A percentile compares a stretch with the other conserved stretches of the same genome.
Conservation (phyloP, 2,329 filamentous ascomycete species). For the Microsporum audouinii region DNA sequence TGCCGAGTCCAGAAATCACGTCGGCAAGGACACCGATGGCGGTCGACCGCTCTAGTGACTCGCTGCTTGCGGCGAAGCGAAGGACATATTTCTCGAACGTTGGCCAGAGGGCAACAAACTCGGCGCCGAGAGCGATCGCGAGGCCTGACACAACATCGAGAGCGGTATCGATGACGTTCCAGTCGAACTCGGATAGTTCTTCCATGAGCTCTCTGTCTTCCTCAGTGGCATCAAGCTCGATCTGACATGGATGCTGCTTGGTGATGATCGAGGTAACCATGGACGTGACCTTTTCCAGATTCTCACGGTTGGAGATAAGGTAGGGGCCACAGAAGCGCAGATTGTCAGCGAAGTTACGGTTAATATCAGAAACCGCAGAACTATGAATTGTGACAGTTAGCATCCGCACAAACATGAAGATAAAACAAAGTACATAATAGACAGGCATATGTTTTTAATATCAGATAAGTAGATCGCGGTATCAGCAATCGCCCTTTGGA, state of each 20-base stretch:
- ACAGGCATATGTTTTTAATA: constrained; percentile 6
- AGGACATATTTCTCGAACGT: constrained; percentile 86
- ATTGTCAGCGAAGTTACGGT: constrained; percentile 80
- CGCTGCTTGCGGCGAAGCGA: constrained; percentile 75
- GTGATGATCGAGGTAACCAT: constrained; percentile 69
- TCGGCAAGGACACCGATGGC: constrained; percentile 88
- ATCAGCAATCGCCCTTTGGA: constrained; percentile 75
- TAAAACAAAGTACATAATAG: constrained; percentile 13
- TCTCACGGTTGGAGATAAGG: constrained; percentile 60
- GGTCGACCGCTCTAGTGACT: constrained; percentile 76
- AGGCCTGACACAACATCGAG: constrained; percentile 82
- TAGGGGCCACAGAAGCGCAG: constrained; percentile 85
- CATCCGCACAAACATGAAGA: constrained; percentile 8
- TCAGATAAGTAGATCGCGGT: constrained; percentile 52
- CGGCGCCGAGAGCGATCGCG: constrained; percentile 64
- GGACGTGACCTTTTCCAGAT: constrained; percentile 64
- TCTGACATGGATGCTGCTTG: constrained; percentile 84
- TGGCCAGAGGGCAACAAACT: constrained; percentile 85
- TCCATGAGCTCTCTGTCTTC: constrained; percentile 61
- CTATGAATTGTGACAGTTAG: constrained; percentile 45
- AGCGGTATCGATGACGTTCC: constrained; percentile 89
- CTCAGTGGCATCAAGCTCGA: constrained; percentile 72
- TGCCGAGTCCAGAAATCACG: constrained; percentile 73
- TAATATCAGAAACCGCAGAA: constrained; percentile 84
- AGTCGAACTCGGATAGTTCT: constrained; percentile 91